A percentile compares a stretch with the other conserved stretches of the same genome.
phyloP scores from a whole-genome alignment of 805 yeast species.

The Spathaspora hagerdaliae region DNA sequence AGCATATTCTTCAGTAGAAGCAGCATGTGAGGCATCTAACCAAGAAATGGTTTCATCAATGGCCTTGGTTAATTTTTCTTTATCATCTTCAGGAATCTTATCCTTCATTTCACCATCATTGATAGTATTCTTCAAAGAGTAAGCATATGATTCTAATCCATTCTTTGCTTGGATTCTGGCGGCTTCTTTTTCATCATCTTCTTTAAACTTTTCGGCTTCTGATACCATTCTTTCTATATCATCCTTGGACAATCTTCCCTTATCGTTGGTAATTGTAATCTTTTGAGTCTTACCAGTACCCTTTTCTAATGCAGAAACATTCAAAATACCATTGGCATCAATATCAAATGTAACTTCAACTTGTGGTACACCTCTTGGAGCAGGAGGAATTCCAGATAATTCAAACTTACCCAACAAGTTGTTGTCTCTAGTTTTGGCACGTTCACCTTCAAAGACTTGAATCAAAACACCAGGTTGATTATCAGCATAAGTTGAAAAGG shows the following conservation, averaged over 20 bases:
- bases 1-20: conserved; percentile 37
- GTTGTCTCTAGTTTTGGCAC: conserved; percentile 92
- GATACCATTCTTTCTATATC: conserved; percentile 97
- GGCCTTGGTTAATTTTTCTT: conserved; percentile 51
- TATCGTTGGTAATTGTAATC: conserved; percentile 88
- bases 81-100: conserved; percentile 38
- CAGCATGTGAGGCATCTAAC: conserved; percentile 37
- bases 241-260: conserved; percentile 89
- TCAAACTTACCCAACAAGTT: conserved; percentile 85
- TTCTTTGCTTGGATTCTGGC: conserved; percentile 86
- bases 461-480: conserved; percentile 94
- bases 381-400: conserved; percentile 82
- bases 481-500: conserved; percentile 93
- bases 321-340: conserved; percentile 84
- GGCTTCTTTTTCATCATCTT: conserved; percentile 81
- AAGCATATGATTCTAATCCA: conserved; percentile 83
- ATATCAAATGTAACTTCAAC: conserved; percentile 85
- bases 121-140: conserved; percentile 71
- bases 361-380: conserved; percentile 91
- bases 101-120: conserved; percentile 42
- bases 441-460: conserved; percentile 95
- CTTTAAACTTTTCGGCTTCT: conserved; percentile 93
- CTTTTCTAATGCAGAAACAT: conserved; percentile 84
- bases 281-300: conserved; percentile 92
- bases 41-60: conserved; percentile 38